Base-by-base conservation (phyloP, 352 stramenopile species). In the Globisporangium camurandrum region DNA sequence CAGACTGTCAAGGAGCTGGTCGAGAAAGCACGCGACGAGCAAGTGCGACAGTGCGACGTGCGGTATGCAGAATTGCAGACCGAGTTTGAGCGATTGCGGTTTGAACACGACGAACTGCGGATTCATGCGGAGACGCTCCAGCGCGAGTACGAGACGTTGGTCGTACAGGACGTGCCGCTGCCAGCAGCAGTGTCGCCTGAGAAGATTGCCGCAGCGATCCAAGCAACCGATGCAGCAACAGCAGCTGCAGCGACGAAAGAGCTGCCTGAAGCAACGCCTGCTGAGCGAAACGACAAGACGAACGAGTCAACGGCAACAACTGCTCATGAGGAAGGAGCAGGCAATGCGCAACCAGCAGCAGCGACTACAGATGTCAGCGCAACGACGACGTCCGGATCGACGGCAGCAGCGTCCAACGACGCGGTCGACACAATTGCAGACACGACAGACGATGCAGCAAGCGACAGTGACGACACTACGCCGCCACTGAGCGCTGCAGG, bases 71-170 rank as follows among this genome's bases (percentile, higher is more conserved):
- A 92, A 46, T 33, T 89, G 36, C 67, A 69, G 20, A 63, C 67
- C 16, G 78, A 91, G 26, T 87, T 86, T 23, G 80, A 92, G 24
- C 64, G 75, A 23, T 64, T 92, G n/a, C 82, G 70, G 41, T 91
- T 88, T 44, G 78, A 94, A 48, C 75, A 90, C 58, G 76, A 92
- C 59, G 81, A 92, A 54, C 67, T 92, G 26, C 55, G 71, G 12
- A 89, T 88, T 46, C 81, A 92, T 49, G 69, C 77, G 1, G 78
- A 92, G 38, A 88, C 81, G 31, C 58, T 92, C 24, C 78, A 88
- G 40, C 71, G 73, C 33, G 79, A 90, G 43, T 88, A 86, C 46
- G 61, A 84, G 23, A 62, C 68, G 17, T 48, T 88, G 26, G 28
- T 88, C 24, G n/a, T n/a, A n/a, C 67, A 79, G 41, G 79, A 88